Base-by-base conservation (phyloP, 192 early-diverging fungal species). In the Mortierella antarctica region DNA sequence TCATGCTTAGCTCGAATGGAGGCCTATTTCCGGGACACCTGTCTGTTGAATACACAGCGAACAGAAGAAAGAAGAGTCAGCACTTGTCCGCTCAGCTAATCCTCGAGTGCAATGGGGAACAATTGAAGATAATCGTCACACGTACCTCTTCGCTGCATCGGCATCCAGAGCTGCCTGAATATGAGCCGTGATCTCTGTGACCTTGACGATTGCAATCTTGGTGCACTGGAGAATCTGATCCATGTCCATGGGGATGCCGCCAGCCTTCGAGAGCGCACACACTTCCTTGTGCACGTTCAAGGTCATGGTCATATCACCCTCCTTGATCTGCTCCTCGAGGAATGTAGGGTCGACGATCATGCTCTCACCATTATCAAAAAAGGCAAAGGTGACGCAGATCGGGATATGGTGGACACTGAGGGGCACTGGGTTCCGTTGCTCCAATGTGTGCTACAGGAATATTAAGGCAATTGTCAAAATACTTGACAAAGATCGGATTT, bases 361-460 rank as follows among this genome's bases (percentile, higher is more conserved):
- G 69, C 87, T 65, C 21, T 90, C 85, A 55, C 91, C 95, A 9
- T 87, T 85, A 54, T 94, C 92, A 83, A 98, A 97, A 74, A 99
- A 95, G 3, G 88, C 95, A 87, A 99, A 98, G 46, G 96, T 90
- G 23, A 95, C 86, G 73, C 94, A 97, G 17, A 98, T 92, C 41
- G 98, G 98, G 62, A 95, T 93, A 83, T 99, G 97, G 70, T 98
- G 96, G 20, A 99, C 88, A 73, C 93, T 96, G 44, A 99, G 86
- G 7, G 98, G 96, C 42, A 99, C 97, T 21, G 95, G 96, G 62
- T 92, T 95, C 39, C 94, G 89, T 67, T 98, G 93, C 51, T 95
- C 92, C 6, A 92, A 71, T 50, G 93, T 82, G 72, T 98, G 97
- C 94, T 94, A 76, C 9, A 31, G 31, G 70, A 53, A 15, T n/a